Percentiles rank a stretch among this genome's conserved stretches.
Conservation (phyloP, 768 basidiomycete genomes). For the Erythrobasidium yunnanense region DNA sequence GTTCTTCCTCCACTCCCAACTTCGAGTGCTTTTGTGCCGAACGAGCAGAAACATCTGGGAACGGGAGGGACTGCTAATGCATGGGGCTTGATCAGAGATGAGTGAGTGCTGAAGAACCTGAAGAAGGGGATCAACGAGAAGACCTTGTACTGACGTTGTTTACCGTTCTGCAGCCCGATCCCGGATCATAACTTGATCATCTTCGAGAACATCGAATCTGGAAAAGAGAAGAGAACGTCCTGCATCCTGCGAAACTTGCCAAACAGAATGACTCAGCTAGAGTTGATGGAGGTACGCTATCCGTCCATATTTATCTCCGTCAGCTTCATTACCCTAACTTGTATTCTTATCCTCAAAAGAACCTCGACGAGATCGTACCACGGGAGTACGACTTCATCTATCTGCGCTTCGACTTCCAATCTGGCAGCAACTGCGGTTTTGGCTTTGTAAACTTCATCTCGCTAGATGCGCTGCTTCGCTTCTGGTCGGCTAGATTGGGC, state of each 20-base stretch:
- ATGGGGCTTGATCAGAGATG: conserved; percentile 20
- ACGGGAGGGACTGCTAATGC: background rate
- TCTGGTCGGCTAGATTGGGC: conserved; percentile 63
- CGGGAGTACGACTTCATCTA: conserved; percentile 48
- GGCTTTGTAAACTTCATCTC: conserved; percentile 84
- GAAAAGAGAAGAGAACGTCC: conserved; percentile 42
- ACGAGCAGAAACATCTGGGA: background rate
- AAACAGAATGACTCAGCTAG: conserved; percentile 50
- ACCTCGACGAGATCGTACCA: conserved; percentile 13
- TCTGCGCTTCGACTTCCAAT: conserved; percentile 44
- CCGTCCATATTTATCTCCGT: background rate
- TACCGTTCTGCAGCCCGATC: conserved; percentile 6
- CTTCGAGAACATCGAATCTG: conserved; percentile 60
- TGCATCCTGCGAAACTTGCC: conserved; percentile 81
- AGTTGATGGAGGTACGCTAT: conserved; percentile 6
- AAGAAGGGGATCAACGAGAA: background rate
- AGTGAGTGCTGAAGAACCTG: background rate
- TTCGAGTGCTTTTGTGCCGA: background rate
- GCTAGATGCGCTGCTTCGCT: conserved; percentile 62
- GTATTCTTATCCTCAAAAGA: background rate
- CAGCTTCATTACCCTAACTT: conserved; percentile 14
- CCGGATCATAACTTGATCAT: conserved; percentile 52
- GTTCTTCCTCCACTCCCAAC: background rate
- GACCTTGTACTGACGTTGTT: background rate
- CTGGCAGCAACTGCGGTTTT: conserved; percentile 41